These are phyloP conservation scores for Amanita polypyramis DNA, from an alignment of 768 basidiomycete genomes.

Conservation along the genomic window DNA sequence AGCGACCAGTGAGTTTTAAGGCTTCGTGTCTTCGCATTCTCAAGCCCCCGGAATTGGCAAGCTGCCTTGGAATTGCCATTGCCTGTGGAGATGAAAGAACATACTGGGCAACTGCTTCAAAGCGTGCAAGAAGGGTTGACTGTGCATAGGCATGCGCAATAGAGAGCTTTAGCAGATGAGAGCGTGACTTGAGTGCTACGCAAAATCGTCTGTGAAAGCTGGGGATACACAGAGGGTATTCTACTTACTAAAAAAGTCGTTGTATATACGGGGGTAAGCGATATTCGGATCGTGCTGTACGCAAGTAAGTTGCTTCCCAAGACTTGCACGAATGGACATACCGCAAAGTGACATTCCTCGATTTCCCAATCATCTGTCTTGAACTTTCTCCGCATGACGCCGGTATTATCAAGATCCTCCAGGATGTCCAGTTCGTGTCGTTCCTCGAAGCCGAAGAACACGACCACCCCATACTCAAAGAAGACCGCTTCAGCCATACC, in stretches of 20 bases:
- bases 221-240: neutral
- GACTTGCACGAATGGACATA: slow-evolving; percentile 23
- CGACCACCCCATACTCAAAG: slow-evolving; percentile 82
- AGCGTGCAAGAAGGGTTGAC: slow-evolving; percentile 83
- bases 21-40: slow-evolving; percentile 73
- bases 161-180: slow-evolving; percentile 86
- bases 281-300: slow-evolving; percentile 73
- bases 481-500: slow-evolving; percentile 63
- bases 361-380: slow-evolving; percentile 77
- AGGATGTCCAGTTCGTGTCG: slow-evolving; percentile 71
- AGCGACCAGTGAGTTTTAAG: slow-evolving; percentile 71
- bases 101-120: slow-evolving; percentile 67
- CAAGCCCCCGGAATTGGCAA: slow-evolving; percentile 69
- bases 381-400: slow-evolving; percentile 51
- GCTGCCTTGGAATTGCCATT: slow-evolving; percentile 73
- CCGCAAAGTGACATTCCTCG: slow-evolving; percentile 86
- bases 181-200: slow-evolving; percentile 82
- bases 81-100: slow-evolving; percentile 73
- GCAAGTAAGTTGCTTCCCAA: neutral
- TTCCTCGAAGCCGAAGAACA: slow-evolving; percentile 85
- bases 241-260: slow-evolving; percentile 86
- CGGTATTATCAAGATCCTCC: slow-evolving; percentile 72
- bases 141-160: slow-evolving; percentile 92
- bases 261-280: slow-evolving; percentile 84
- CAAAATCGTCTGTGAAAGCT: slow-evolving; percentile 2